Evolutionary conservation across 768 basidiomycete genomes (phyloP).

Genomic region (Amanita molliuscula): DNA sequence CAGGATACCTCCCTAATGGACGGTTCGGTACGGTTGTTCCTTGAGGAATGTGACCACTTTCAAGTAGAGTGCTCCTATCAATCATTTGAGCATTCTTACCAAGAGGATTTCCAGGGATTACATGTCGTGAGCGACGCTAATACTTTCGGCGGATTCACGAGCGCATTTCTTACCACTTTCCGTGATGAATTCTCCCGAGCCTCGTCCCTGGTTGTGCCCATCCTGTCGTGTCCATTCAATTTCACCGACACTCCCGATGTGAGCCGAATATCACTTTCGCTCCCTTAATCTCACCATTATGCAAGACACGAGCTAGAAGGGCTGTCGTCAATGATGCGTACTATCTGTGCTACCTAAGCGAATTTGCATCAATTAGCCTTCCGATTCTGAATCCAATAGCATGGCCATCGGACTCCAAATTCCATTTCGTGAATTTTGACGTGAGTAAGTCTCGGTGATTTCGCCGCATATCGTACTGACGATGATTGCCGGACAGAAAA

Average conservation of each 20-base stretch:
- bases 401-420: slow-evolving; percentile 30
- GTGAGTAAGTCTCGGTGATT: slow-evolving; percentile 13
- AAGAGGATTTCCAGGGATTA: slow-evolving; percentile 38
- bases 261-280: slow-evolving; percentile 8
- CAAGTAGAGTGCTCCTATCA: slow-evolving; percentile 36
- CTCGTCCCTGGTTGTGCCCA: slow-evolving; percentile 44
- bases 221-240: slow-evolving; percentile 38
- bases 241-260: slow-evolving; percentile 33
- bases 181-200: slow-evolving; percentile 62
- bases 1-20: slow-evolving; percentile 65
- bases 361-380: slow-evolving; percentile 37
- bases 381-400: slow-evolving; percentile 35
- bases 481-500: slow-evolving; percentile 14
- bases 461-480: background rate
- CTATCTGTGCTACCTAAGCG: slow-evolving; percentile 38
- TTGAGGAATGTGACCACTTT: slow-evolving; percentile 67
- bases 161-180: slow-evolving; percentile 46
- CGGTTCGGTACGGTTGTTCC: slow-evolving; percentile 49
- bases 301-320: slow-evolving; percentile 25
- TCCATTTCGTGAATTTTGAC: slow-evolving; percentile 13
- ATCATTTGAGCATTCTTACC: background rate
- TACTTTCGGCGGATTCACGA: slow-evolving; percentile 56
- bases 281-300: slow-evolving; percentile 6
- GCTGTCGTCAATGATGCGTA: slow-evolving; percentile 54
- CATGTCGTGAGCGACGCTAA: slow-evolving; percentile 56